These are phyloP conservation scores for Neurospora sp. DNA, from an alignment of 495 filamentous ascomycete species.

Conservation along the genomic window DNA sequence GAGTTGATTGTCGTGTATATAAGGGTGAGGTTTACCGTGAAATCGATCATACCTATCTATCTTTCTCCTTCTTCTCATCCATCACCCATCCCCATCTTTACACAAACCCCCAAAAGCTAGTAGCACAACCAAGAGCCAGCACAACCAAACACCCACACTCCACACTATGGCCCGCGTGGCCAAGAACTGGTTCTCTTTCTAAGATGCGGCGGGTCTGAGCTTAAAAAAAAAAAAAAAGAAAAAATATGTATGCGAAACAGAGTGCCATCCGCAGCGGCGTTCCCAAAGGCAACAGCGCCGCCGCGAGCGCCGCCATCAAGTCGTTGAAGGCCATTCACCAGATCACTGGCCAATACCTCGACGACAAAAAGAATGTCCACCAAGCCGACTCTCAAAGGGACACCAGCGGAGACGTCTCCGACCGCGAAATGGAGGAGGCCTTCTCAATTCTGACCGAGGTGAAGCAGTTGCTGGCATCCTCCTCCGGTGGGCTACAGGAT, in stretches of 20 bases:
- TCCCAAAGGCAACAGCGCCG: neutral
- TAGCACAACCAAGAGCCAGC: too few relatives aligned
- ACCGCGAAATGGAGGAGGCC: neutral
- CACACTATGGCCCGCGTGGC: too few relatives aligned
- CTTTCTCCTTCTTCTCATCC: neutral
- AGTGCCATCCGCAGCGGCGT: neutral
- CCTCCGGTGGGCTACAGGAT: neutral
- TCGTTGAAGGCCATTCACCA: conserved; percentile 8
- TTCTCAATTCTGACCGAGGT: neutral
- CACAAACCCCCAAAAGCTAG: too few relatives aligned
- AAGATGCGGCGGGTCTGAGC: neutral
- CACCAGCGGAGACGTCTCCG: neutral
- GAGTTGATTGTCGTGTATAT: neutral
- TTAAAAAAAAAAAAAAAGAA: neutral
- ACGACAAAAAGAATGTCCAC: neutral
- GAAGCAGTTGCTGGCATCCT: neutral
- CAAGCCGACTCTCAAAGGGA: neutral
- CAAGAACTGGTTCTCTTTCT: neutral
- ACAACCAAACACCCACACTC: too few relatives aligned
- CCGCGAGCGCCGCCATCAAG: conserved; percentile 4
- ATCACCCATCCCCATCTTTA: neutral
- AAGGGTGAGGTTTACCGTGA: neutral
- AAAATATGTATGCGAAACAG: neutral
- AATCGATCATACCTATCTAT: neutral
- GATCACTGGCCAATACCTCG: conserved; percentile 5